Evolutionary conservation across 1,139 yeast genomes (phyloP).

Genomic region (Sugiyamaella grinbergsii): DNA sequence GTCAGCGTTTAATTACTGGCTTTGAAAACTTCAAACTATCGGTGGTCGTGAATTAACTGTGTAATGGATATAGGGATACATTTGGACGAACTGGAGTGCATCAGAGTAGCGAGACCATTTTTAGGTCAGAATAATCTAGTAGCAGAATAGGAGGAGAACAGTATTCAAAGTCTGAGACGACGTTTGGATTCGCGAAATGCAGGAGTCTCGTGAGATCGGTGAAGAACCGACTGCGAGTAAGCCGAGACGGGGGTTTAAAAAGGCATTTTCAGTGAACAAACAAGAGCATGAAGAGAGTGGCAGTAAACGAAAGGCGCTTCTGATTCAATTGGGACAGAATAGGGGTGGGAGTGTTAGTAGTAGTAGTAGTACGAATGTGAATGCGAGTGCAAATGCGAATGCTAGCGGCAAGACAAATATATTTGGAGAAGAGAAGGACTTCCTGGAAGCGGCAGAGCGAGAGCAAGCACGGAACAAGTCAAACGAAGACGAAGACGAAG

Average conservation of each 20-base stretch:
- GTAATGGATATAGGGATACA: too few relatives aligned
- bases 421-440: constrained; percentile 4
- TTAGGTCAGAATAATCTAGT: too few relatives aligned
- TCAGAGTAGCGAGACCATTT: too few relatives aligned
- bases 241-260: constrained; percentile 12
- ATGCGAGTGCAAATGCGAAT: neutral
- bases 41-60: too few relatives aligned
- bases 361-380: too few relatives aligned
- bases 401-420: constrained; percentile 1
- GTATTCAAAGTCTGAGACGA: too few relatives aligned
- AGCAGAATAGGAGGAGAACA: too few relatives aligned
- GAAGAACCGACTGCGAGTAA: neutral
- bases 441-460: neutral
- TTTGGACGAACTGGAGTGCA: too few relatives aligned
- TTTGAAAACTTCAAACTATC: too few relatives aligned
- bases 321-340: neutral
- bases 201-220: neutral
- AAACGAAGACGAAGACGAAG: constrained; percentile 13
- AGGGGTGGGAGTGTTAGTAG: too few relatives aligned
- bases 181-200: neutral
- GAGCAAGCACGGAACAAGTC: neutral
- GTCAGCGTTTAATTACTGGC: too few relatives aligned
- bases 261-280: constrained; percentile 3
- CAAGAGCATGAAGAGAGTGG: neutral
- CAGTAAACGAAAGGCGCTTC: neutral